Evolutionary conservation across 2,329 filamentous ascomycete genomes (phyloP), one percentile per base, ranked within the genome.

Genomic region (Hypocrella siamensis): DNA sequence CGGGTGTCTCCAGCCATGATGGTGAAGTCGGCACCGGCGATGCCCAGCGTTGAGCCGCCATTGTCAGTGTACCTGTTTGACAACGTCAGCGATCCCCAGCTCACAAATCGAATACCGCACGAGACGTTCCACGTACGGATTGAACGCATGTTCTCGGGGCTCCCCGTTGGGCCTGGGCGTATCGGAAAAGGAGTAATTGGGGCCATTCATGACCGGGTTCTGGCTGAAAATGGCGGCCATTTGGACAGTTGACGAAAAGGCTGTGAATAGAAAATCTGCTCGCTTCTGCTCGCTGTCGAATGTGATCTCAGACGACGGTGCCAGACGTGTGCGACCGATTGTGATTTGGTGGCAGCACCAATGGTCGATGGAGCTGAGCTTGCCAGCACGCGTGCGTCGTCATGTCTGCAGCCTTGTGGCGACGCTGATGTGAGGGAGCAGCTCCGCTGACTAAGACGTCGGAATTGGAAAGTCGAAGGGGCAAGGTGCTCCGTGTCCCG

Each of bases 1-100:
- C 90, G 82, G 46, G 90, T 98, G 65, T 98, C 90, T 60, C 92
- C 90, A 28, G 90, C 90, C 55, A 98, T 75, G 61, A 98, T 92
- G 52, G 85, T 75, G 66, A 96, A 98, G 65, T 92, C 82, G 52
- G 76, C 75, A 45, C 92, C 90, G 25, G 84, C 79, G 57, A 98
- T 96, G 49, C 85, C 90, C 35, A 98, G 74, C 33, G 90, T 96
- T 38, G 85, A 93, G 45, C 90, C 90, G 46, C 90, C 90, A 56
- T 98, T 98, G 65, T 98, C 88, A 43, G 90, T 92, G 61, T 98
- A 98, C 46, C 82, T 90, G 45, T 18, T 17, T 28, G 9, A 6
- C n/a, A n/a, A n/a, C n/a, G n/a, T n/a, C n/a, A n/a, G n/a, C n/a
- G n/a, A n/a, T n/a, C n/a, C n/a, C n/a, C n/a, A n/a, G n/a, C n/a